Base-by-base conservation (phyloP, 495 filamentous ascomycete species). In the Penicillium antarcticum region DNA sequence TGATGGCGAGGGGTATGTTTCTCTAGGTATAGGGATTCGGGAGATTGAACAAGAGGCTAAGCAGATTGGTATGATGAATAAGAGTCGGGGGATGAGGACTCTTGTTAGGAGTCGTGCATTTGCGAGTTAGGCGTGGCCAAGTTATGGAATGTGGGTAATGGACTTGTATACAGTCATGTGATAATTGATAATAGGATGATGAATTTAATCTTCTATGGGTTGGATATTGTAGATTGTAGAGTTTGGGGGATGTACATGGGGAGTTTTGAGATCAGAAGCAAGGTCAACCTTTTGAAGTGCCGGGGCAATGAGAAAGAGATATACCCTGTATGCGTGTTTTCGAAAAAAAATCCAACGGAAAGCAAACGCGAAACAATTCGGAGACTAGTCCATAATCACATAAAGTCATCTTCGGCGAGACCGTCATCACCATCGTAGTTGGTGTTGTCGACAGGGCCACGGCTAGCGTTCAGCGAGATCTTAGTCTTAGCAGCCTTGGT, bases 401-500 rank as follows among this genome's bases (percentile, higher is more conserved):
- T 87, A 55, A 87, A 87, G 60, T 87, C 83, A 64, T 84, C 82
- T 58, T 84, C 81, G 50, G 60, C 89, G 81, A 75, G 87, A 79
- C 90, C 91, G 74, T 84, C 90, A 60, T 88, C 88, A 35, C 78
- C 85, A 51, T 87, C 88, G 67, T 97, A 96, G 42, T 79, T 64
- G 29, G 76, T 83, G 16, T 78, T 80, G 70, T 97, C 92, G 18
- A 84, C 78, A 52, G 75, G 69, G 56, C 91, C 86, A 36, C 88
- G 74, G 51, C 72, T 81, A 4, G 90, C 82, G 10, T 85, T 84
- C 29, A 99, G 75, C 14, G 82, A 84, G 35, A 87, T 80, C 84
- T 99, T 99, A 13, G 87, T 92, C 83, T 96, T 96, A 36, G 87
- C 87, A 9, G 89, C 89, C 79, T 97, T 97, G 52, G 75, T 86